Percentiles rank a stretch among this genome's conserved stretches.
Conservation (phyloP, 768 basidiomycete genomes). For the Leucosporidium creatinivorum region DNA sequence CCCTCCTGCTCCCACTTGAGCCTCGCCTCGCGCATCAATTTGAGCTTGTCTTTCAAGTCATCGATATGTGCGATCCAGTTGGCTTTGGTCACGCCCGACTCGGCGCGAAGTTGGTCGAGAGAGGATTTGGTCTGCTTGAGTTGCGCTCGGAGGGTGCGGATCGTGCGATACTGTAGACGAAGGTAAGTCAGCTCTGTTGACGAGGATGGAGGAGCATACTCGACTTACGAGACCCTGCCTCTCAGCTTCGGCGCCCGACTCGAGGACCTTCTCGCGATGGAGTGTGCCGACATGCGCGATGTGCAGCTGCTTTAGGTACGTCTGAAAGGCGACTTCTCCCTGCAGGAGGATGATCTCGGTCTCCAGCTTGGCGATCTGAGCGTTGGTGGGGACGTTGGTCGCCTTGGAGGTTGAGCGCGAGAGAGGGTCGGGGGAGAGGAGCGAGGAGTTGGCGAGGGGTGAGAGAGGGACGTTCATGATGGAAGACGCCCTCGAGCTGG, state of each 20-base stretch:
- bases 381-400: not conserved
- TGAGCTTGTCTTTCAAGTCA: slow-evolving; percentile 68
- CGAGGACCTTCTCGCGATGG: slow-evolving; percentile 63
- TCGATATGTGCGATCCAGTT: slow-evolving; percentile 78
- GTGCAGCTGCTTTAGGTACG: slow-evolving; percentile 74
- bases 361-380: slow-evolving; percentile 56
- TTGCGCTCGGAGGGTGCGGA: slow-evolving; percentile 45
- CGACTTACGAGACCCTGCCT: slow-evolving; percentile 62
- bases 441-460: slow-evolving; percentile 5
- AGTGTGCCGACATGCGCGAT: slow-evolving; percentile 73
- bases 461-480: slow-evolving; percentile 3
- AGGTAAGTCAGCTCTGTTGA: not conserved
- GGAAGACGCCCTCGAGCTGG: slow-evolving; percentile 16
- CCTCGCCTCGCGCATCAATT: slow-evolving; percentile 69
- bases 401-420: not conserved
- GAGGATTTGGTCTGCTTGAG: slow-evolving; percentile 62
- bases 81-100: slow-evolving; percentile 63
- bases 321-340: slow-evolving; percentile 76
- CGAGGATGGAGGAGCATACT: slow-evolving; percentile 14
- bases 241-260: slow-evolving; percentile 69
- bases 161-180: slow-evolving; percentile 17
- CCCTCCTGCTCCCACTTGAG: slow-evolving; percentile 66
- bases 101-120: slow-evolving; percentile 63
- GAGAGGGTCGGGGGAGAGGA: slow-evolving; percentile 13
- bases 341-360: slow-evolving; percentile 65